phyloP scores from a whole-genome alignment of 148 eudicot species.

The Fagopyrum esculentum region DNA sequence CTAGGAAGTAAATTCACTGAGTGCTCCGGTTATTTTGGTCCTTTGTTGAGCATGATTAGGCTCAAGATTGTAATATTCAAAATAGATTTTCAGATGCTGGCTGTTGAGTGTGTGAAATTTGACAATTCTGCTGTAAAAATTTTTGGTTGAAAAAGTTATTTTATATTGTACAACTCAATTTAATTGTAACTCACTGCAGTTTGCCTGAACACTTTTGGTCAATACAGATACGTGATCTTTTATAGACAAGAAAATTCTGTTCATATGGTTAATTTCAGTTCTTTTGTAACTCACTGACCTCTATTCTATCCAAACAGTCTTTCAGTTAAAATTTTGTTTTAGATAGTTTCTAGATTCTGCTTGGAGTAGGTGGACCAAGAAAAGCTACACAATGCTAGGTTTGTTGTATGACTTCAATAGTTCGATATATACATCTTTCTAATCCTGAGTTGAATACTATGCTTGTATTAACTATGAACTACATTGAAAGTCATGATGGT shows the following conservation, averaged over 20 bases:
- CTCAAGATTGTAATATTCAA: neutral
- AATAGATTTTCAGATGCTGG: neutral
- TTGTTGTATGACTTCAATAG: neutral
- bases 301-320: neutral
- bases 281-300: neutral
- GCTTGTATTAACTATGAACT: neutral
- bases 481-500: neutral
- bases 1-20: neutral
- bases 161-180: neutral
- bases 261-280: neutral
- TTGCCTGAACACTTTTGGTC: neutral
- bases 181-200: neutral
- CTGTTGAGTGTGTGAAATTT: neutral
- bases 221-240: neutral
- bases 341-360: neutral
- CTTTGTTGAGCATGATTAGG: neutral
- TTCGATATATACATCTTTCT: neutral
- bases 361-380: conserved; percentile 1
- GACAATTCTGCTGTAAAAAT: neutral
- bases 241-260: neutral
- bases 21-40: neutral
- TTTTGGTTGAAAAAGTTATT: neutral
- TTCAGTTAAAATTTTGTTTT: neutral
- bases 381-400: neutral
- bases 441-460: neutral